Base-by-base conservation (phyloP, 2,329 filamentous ascomycete species). In the Fusarium begoniae region DNA sequence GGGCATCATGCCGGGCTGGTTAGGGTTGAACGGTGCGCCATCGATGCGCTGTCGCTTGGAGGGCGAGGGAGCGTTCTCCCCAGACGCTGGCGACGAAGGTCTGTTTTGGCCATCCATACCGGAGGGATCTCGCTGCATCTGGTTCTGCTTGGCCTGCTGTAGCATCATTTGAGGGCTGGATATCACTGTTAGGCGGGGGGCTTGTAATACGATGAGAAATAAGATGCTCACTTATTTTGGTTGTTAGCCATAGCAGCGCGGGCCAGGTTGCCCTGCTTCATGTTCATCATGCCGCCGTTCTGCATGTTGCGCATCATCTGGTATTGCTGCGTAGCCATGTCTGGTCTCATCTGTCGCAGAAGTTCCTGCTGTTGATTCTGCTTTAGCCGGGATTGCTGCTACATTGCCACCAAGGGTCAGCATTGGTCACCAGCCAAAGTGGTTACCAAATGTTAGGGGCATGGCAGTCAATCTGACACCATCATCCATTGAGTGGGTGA, bases 31-130 rank as follows among this genome's bases (percentile, higher is more conserved):
- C 15, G 88, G 88, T 40, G 88, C 87, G 78, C 90, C 90, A 79
- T 92, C 91, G 69, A 98, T 89, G 65, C 95, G 93, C 66, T 92
- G 94, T 79, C 95, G 90, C 86, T 98, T 98, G 72, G 93, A 96
- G 5, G 96, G 96, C 38, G 96, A 98, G 9, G 95, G 94, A 32
- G 94, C 95, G 79, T 96, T 96, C 60, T 98, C 95, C 62, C 91
- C 92, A 43, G 92, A 92, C 57, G 91, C 91, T 13, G 96, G 96
- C 40, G 96, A 98, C 66, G 92, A 91, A 35, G 94, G 92, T 68
- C 95, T 90, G 73, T 92, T 91, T 69, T 93, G 93, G 83, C 92
- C 92, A 78, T 97, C 94, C 89, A 96, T 94, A 72, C 92, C 91
- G 22, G 94, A 96, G 61, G 94, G 93, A 78, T 97, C 94, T 69